Percentiles rank a stretch among this genome's conserved stretches.
Conservation (phyloP, 2,329 filamentous ascomycete genomes). For the Penicillium griseofulvum region DNA sequence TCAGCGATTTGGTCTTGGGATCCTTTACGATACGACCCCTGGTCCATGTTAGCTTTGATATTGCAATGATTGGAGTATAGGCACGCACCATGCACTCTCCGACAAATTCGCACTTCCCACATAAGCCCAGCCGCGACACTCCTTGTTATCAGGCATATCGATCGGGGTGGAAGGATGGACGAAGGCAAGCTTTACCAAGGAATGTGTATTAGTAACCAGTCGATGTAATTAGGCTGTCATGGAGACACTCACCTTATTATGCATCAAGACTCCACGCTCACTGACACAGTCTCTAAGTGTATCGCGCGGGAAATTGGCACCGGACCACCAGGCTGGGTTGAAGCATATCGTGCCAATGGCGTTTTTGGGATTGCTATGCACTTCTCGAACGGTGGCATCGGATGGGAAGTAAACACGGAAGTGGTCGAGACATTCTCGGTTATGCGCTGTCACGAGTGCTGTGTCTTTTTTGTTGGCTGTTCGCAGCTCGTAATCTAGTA, state of each 20-base stretch:
- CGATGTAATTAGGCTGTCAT: not conserved
- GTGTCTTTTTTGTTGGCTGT: constrained; percentile 40
- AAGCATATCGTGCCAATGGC: constrained; percentile 80
- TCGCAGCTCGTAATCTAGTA: constrained; percentile 44
- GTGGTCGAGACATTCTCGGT: constrained; percentile 47
- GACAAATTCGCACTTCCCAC: constrained; percentile 89
- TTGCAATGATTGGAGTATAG: not conserved
- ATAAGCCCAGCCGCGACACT: constrained; percentile 69
- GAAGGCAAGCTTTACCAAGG: constrained; percentile 20
- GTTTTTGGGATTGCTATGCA: constrained; percentile 33
- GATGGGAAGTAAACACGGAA: constrained; percentile 82
- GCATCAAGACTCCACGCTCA: constrained; percentile 71
- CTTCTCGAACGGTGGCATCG: constrained; percentile 65
- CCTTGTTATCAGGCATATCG: constrained; percentile 12
- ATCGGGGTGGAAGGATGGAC: constrained; percentile 24
- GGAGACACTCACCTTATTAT: constrained; percentile 69
- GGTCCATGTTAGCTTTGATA: not conserved
- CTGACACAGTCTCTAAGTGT: constrained; percentile 75
- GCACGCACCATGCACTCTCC: constrained; percentile 80
- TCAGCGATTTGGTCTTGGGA: constrained; percentile 63
- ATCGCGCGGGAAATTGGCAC: constrained; percentile 65
- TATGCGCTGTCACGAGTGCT: constrained; percentile 13
- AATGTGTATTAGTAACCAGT: not conserved
- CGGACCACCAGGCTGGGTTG: constrained; percentile 68
- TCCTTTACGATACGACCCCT: constrained; percentile 79